Base-by-base conservation (phyloP, 2,329 filamentous ascomycete genomes). In the Ambrosiella cleistominuta region DNA sequence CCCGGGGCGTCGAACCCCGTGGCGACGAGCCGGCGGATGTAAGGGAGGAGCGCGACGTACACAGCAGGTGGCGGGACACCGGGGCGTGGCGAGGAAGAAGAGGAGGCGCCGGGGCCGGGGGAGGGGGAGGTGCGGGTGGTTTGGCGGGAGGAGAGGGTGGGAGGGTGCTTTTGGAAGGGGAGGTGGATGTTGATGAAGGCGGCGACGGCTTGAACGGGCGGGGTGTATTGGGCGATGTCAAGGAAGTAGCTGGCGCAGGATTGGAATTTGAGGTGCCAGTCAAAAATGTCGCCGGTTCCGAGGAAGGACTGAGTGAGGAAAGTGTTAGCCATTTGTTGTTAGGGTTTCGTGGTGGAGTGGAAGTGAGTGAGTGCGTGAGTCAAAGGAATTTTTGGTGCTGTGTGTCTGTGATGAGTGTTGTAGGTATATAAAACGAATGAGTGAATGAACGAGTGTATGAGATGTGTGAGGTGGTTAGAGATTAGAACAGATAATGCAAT, bases 241-340 rank as follows among this genome's bases (percentile, higher is more conserved):
- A 97, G 75, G 67, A 97, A 98, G 72, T 91, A 96, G 59, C 81
- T 81, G 64, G 91, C 82, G 70, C 93, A 98, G 63, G 82, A 89
- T 70, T 93, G 85, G 69, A 94, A 95, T 61, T 86, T 85, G 8
- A 88, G 86, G 68, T 95, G 86, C 93, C 93, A 97, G 61, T 89
- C 86, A 68, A 96, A 85, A 63, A 96, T 86, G 69, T 91, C 86
- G 70, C 55, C 56, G 56, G 53, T 60, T 27, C 59, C 59, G 17
- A 60, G 45, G 36, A 90, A 83, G 9, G 59, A 51, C 59, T 60
- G 59, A 11, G 52, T 44, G 11, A 42, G 19, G 38, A 42, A 13
- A 9, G 52, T 17, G 52, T 54, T 54, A 54, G 52, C 17, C 52
- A 54, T 54, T 38, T n/a, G 15, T 27, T 7, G n/a, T 53, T 47